Base-by-base conservation (phyloP, 2,329 filamentous ascomycete species). In the Pyrenophora seminiperda region DNA sequence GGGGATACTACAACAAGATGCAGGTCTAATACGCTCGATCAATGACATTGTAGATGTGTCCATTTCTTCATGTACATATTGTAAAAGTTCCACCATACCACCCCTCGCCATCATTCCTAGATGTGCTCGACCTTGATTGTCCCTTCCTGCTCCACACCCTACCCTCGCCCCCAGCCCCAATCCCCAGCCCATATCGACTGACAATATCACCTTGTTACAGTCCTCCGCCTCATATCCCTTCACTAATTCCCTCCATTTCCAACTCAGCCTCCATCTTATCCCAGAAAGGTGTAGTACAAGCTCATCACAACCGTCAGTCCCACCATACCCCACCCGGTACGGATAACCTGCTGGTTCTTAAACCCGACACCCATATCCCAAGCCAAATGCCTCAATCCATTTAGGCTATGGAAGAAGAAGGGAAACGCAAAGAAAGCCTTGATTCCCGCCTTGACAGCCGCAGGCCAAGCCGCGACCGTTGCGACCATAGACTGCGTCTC, bases 381-480 rank as follows among this genome's bases (percentile, higher is more conserved):
- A 13, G 79, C 67, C 78, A 90, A 77, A 81, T 90, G 87, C 68
- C 87, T 82, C 15, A 90, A 29, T n/a, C 87, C 87, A 68, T 89
- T 89, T 64, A 86, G 77, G 54, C 70, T 74, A 73, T 90, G 87
- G 74, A 82, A 90, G 41, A 83, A 83, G 72, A 90, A 89, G 3
- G 85, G 86, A 57, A 84, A 73, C 13, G 85, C 84, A 33, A 86
- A 62, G 24, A 76, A 67, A 33, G 79, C 73, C 77, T 90, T 90
- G 17, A 84, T 67, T 14, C 71, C 61, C 17, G 86, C 63, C 77
- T 90, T 87, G 20, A 78, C 77, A 13, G 77, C 73, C 7, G 83
- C 54, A 1, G 86, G 85, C 72, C 85, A 81, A 34, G 81, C 77
- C 5, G 79, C 86, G 67, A 90, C 86, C 18, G 81, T 78, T 27